Percentiles rank a stretch among this genome's conserved stretches.
Evolutionary conservation across 129 eudicot genomes (phyloP).

Genomic region (Glebionis coronaria): DNA sequence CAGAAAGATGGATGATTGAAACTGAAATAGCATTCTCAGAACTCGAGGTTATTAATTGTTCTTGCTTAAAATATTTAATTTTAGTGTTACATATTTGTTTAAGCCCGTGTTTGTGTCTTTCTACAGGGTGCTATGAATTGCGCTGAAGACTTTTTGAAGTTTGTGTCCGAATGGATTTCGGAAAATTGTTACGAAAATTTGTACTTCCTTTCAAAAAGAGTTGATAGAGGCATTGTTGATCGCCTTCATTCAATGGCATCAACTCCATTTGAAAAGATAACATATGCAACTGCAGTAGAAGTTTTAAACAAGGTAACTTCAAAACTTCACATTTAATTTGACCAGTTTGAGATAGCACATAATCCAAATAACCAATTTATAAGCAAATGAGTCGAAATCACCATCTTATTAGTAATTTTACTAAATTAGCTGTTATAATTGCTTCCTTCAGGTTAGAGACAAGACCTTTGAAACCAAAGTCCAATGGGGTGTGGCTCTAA

Average conservation of each 20-base stretch:
- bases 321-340: constrained; percentile 2
- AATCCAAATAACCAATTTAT: background rate
- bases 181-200: constrained; percentile 64
- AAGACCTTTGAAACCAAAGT: constrained; percentile 44
- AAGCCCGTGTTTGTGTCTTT: constrained; percentile 20
- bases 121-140: constrained; percentile 76
- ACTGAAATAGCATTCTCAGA: constrained; percentile 81
- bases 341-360: background rate
- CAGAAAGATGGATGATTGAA: constrained; percentile 89
- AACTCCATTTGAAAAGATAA: constrained; percentile 51
- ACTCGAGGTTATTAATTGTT: constrained; percentile 50
- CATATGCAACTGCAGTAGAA: constrained; percentile 81
- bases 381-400: background rate
- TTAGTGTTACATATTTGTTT: background rate
- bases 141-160: constrained; percentile 69
- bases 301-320: constrained; percentile 49
- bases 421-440: background rate
- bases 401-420: background rate
- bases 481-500: constrained; percentile 54
- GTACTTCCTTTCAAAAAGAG: constrained; percentile 54
- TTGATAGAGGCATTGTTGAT: constrained; percentile 49
- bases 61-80: background rate
- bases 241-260: constrained; percentile 50
- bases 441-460: constrained; percentile 47
- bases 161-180: constrained; percentile 50